A percentile compares a stretch with the other conserved stretches of the same genome.
Evolutionary conservation across 768 basidiomycete species (phyloP).

Genomic region (Sarcodon sp.): DNA sequence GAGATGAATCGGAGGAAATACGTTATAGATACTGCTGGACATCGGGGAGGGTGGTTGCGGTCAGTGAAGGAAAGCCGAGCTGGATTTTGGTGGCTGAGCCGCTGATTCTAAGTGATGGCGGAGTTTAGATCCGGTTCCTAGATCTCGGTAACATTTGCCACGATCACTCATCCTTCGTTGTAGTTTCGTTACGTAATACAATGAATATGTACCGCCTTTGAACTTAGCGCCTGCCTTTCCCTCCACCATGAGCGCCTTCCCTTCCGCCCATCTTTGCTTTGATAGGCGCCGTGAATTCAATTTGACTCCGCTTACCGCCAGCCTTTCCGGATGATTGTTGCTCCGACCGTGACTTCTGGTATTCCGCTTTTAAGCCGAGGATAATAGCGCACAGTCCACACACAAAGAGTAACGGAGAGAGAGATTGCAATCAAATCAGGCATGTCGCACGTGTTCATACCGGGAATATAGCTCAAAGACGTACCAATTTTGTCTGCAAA

Average conservation of each 20-base stretch:
- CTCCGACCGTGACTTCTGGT: slow-evolving; percentile 27
- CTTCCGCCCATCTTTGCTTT: too few relatives aligned
- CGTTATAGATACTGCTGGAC: slow-evolving; percentile 18
- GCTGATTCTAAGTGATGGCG: not conserved
- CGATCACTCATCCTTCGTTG: not conserved
- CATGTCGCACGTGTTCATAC: not conserved
- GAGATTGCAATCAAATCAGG: not conserved
- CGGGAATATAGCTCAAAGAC: slow-evolving; percentile 13
- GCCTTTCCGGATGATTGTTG: slow-evolving; percentile 18
- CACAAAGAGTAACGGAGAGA: not conserved
- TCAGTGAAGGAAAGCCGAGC: slow-evolving; percentile 6
- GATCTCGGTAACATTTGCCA: not conserved
- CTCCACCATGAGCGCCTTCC: too few relatives aligned
- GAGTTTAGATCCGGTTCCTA: not conserved
- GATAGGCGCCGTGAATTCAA: not conserved
- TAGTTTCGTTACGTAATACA: not conserved
- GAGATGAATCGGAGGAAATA: slow-evolving; percentile 6
- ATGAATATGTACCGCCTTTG: too few relatives aligned
- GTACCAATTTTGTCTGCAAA: slow-evolving; percentile 69
- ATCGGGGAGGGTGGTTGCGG: slow-evolving; percentile 9
- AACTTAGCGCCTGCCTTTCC: too few relatives aligned
- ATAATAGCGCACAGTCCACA: not conserved
- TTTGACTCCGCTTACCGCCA: not conserved
- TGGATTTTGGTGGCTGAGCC: not conserved
- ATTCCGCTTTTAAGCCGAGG: slow-evolving; percentile 18